Base-by-base conservation (phyloP, 768 basidiomycete genomes). In the Infundibulicybe gibba region DNA sequence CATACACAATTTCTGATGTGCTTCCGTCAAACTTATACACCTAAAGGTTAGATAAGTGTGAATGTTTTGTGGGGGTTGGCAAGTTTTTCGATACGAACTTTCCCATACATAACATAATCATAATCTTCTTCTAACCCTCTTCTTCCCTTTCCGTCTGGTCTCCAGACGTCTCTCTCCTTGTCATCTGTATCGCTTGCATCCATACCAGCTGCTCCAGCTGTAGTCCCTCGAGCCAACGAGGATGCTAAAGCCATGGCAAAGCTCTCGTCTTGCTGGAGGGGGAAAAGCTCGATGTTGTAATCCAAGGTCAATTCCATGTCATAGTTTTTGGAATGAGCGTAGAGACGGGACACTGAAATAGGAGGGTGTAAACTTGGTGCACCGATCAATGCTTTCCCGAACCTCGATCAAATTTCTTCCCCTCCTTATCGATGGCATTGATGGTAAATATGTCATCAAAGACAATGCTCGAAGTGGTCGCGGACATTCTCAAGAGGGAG, bases 31-130 rank as follows among this genome's bases (percentile, higher is more conserved):
- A 97, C 63, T 94, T 94, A 76, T 99, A 99, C 41, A 97, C 90
- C 92, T 95, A 41, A 30, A 16, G 21, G 21, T 10, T 16, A 14
- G 2, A 37, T 32, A 37, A 33, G 44, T 48, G 30, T 31, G 43
- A 30, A 19, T 33, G 17, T 16, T 34, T 15, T 9, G 37, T 11
- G 30, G 20, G 25, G 34, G 45, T 44, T 31, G 10, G 15, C 8
- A 42, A 46, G 16, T 6, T 19, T 34, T 10, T 38, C 17, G 10
- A 14, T 14, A 56, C 75, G 48, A 54, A 94, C 93, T 83, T 94
- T 98, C 30, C 95, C 95, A 63, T 91, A 94, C 94, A 97, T 97
- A 54, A 99, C 95, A 72, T 98, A 99, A 60, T 97, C 94, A 59
- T 93, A 99, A 54, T 98, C 94, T 49, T 93, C 88, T 53, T 97